Evolutionary conservation across 2,329 filamentous ascomycete genomes (phyloP).

Genomic region (Diaporthe helianthi): DNA sequence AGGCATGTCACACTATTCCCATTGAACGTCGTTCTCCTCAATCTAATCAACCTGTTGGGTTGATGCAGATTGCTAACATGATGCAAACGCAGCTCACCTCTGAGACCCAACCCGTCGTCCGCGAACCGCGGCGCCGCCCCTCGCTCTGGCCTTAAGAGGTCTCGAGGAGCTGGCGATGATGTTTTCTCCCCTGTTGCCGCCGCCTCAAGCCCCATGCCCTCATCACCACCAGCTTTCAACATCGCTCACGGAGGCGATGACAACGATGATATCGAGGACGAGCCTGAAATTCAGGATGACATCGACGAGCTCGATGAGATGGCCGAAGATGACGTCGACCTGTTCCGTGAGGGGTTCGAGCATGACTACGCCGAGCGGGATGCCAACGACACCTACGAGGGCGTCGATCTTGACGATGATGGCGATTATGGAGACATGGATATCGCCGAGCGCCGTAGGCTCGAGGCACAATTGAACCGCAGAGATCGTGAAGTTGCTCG

Average conservation of each 20-base stretch:
- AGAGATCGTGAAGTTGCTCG: constrained; percentile 76
- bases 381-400: constrained; percentile 73
- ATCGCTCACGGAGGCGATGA: constrained; percentile 73
- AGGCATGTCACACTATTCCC: constrained; percentile 23
- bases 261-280: constrained; percentile 75
- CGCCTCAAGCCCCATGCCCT: constrained; percentile 70
- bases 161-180: constrained; percentile 60
- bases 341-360: constrained; percentile 77
- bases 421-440: constrained; percentile 76
- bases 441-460: constrained; percentile 68
- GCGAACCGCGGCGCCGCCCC: constrained; percentile 75
- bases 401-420: constrained; percentile 77
- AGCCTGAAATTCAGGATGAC: constrained; percentile 75
- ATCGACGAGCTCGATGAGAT: constrained; percentile 81
- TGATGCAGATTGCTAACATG: constrained; percentile 36
- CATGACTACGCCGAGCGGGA: constrained; percentile 73
- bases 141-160: constrained; percentile 61
- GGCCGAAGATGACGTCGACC: constrained; percentile 81
- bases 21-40: neutral
- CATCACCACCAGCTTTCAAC: constrained; percentile 68
- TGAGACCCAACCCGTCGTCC: constrained; percentile 80
- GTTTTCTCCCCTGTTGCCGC: constrained; percentile 57
- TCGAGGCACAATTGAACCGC: constrained; percentile 76
- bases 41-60: neutral
- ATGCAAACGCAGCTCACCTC: constrained; percentile 70